A percentile compares a stretch with the other conserved stretches of the same genome.
Conservation (phyloP, 2,329 filamentous ascomycete species). For the Monosporascus ibericus region DNA sequence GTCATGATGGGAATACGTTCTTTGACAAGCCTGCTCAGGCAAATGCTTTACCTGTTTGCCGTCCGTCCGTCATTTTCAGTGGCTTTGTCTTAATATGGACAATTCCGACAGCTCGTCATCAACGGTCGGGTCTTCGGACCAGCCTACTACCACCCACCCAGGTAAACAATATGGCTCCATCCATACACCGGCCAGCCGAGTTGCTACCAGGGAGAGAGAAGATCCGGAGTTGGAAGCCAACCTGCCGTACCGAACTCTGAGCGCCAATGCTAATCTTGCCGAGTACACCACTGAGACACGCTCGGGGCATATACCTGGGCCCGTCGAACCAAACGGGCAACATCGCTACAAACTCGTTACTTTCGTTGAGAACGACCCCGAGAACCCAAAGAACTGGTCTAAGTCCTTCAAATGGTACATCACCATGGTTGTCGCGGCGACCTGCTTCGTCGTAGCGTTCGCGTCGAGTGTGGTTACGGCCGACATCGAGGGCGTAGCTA, state of each 20-base stretch:
- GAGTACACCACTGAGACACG: constrained; percentile 62
- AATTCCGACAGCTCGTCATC: background rate
- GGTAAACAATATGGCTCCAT: background rate
- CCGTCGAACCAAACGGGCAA: constrained; percentile 20
- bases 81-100: background rate
- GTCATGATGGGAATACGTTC: too few species aligned
- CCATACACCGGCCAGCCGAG: background rate
- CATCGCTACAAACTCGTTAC: constrained; percentile 53
- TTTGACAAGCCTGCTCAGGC: too few species aligned
- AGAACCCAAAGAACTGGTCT: constrained; percentile 82
- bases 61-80: background rate
- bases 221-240: constrained; percentile 44
- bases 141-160: background rate
- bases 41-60: too few species aligned
- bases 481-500: constrained; percentile 58
- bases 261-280: constrained; percentile 51
- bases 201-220: constrained; percentile 27
- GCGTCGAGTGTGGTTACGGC: constrained; percentile 72
- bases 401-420: constrained; percentile 75
- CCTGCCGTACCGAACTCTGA: constrained; percentile 61
- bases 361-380: constrained; percentile 64
- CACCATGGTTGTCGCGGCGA: constrained; percentile 76
- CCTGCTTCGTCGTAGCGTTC: constrained; percentile 70
- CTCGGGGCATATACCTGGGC: constrained; percentile 53
- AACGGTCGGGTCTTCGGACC: background rate